Evolutionary conservation across 306 rosid genomes (phyloP).

Genomic region (Urtica urens): DNA sequence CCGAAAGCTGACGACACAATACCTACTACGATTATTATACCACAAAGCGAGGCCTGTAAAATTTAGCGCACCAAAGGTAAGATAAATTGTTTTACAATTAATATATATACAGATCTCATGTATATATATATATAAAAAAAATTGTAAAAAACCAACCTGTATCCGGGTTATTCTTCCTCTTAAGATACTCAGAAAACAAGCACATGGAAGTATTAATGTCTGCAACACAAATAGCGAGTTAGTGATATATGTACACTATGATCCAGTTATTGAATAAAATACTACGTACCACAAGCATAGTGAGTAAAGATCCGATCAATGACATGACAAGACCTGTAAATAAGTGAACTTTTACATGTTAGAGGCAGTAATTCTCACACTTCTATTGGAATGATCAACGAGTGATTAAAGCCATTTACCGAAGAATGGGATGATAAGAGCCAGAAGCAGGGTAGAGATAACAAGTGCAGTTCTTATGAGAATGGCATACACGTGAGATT

Average conservation of each 20-base stretch:
- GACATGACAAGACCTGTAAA: conserved; percentile 77
- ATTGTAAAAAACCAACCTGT: conserved; percentile 51
- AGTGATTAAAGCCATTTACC: conserved; percentile 49
- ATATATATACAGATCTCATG: not conserved
- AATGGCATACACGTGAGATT: conserved; percentile 47
- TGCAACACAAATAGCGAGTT: conserved; percentile 23
- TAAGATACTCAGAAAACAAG: conserved; percentile 65
- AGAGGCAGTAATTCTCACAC: not conserved
- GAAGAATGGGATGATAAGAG: conserved; percentile 81
- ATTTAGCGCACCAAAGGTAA: not conserved
- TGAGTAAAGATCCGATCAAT: conserved; percentile 79
- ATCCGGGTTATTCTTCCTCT: conserved; percentile 42
- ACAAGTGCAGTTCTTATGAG: conserved; percentile 80
- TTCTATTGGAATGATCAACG: conserved; percentile 7
- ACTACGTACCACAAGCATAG: conserved; percentile 93
- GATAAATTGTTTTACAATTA: not conserved
- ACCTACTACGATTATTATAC: conserved; percentile 46
- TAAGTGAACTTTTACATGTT: no score
- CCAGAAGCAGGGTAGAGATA: conserved; percentile 63
- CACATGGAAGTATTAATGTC: conserved; percentile 93
- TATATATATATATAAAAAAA: not conserved
- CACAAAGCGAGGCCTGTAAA: conserved; percentile 48
- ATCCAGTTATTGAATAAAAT: not conserved
- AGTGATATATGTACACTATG: not conserved
- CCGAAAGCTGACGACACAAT: conserved; percentile 44